Evolutionary conservation across 768 basidiomycete species (phyloP), one percentile per base, ranked within the genome.

Genomic region (Agrocybe pediades): DNA sequence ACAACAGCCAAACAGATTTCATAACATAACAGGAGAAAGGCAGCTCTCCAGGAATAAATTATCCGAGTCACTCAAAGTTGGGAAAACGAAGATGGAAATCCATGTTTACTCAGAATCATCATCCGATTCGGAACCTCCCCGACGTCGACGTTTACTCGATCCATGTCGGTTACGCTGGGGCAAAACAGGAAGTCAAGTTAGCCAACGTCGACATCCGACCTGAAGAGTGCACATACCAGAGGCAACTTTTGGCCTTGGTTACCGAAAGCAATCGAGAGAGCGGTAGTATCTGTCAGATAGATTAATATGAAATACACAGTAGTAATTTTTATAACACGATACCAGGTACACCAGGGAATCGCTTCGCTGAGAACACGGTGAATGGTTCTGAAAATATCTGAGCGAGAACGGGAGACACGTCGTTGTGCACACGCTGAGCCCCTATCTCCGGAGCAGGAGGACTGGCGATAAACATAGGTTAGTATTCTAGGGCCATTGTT

Each of bases 311-410:
- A 27, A 41, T 45, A 41, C 42, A 66, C 60, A 49, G 50, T 57
- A 52, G 55, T 55, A 36, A 43, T 39, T 24, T 43, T 50, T 46
- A 43, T 24, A 29, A 44, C 52, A 29, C 65, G 69, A 66, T 73
- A 92, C 92, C 90, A 73, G 92, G 90, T 40, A 98, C 95, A 46
- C 95, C 95, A 45, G 92, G 93, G 75, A 96, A 98, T 45, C 90
- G 85, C 75, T 98, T 98, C 29, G 95, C 95, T 2, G 92, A 93
- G 71, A 77, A 95, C 0, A 98, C 95, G 9, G 83, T 82, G 65
- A 97, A 96, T 23, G 85, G 79, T 23, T 92, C 85, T 39, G 91
- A 89, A 68, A 88, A 92, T 1, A 85, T 83, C 66, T 93, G 87
- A 7, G 95, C 92, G 20, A 95, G 80, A 6, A 97, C 85, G 9